Conservation (phyloP, 352 stramenopile species). For the Blastocystis sp. region DNA sequence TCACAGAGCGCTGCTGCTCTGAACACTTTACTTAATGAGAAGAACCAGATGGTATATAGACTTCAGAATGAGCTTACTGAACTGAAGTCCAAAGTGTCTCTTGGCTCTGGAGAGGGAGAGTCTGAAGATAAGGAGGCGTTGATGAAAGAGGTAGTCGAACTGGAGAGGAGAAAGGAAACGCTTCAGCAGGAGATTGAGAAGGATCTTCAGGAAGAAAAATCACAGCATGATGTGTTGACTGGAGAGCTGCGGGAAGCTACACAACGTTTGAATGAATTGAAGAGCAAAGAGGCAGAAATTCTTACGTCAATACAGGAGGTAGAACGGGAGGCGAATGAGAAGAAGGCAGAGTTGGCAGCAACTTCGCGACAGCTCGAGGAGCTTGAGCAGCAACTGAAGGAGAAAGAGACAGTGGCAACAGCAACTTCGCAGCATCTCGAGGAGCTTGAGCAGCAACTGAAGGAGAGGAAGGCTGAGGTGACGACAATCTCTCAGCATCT, state of each 20-base stretch:
- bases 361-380: too few relatives aligned
- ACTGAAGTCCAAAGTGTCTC: background rate
- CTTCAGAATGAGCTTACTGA: conserved; percentile 27
- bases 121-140: background rate
- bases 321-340: too few relatives aligned
- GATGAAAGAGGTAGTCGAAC: background rate
- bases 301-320: too few relatives aligned
- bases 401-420: background rate
- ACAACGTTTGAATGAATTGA: background rate
- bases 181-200: background rate
- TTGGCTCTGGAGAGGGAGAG: background rate
- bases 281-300: background rate
- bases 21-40: background rate
- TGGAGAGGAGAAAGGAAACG: background rate
- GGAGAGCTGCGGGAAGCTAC: background rate
- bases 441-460: background rate
- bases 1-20: background rate
- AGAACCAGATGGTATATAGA: background rate
- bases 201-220: background rate
- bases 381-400: background rate
- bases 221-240: background rate
- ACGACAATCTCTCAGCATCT: background rate
- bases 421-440: background rate
- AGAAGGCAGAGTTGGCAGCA: too few relatives aligned
- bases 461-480: background rate